These are phyloP conservation scores for Marchantia paleacea DNA, from an alignment of 225 moss, liverwort and hornwort genomes.

Conservation along the genomic window DNA sequence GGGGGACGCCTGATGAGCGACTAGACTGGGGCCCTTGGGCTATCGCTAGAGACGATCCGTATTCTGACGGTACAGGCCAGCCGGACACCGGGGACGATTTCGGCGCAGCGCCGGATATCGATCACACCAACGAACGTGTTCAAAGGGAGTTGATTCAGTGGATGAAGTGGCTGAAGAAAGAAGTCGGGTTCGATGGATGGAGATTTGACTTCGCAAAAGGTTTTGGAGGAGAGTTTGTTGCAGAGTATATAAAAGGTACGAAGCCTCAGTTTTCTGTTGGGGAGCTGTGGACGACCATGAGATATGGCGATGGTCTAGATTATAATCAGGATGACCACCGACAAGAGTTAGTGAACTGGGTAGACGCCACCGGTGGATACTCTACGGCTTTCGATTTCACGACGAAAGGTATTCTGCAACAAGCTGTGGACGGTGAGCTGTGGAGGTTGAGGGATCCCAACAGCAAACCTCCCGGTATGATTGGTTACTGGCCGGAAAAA, in stretches of 20 bases:
- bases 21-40: conserved; percentile 86
- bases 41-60: conserved; percentile 61
- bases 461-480: conserved; percentile 62
- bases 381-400: conserved; percentile 77
- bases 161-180: conserved; percentile 76
- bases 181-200: conserved; percentile 72
- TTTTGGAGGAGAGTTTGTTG: conserved; percentile 68
- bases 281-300: conserved; percentile 68
- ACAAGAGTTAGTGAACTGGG: conserved; percentile 66
- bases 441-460: conserved; percentile 62
- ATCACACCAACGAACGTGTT: conserved; percentile 68
- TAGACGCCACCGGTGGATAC: conserved; percentile 42
- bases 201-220: conserved; percentile 79
- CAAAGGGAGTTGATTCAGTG: conserved; percentile 57
- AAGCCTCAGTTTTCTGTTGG: conserved; percentile 68
- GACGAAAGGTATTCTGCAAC: conserved; percentile 73
- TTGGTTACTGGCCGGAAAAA: conserved; percentile 72
- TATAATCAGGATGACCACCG: conserved; percentile 71
- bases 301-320: conserved; percentile 55
- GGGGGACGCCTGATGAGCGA: conserved; percentile 68
- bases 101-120: conserved; percentile 67
- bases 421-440: conserved; percentile 64
- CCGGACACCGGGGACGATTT: conserved; percentile 71
- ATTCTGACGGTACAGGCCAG: conserved; percentile 51
- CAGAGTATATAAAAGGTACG: conserved; percentile 54